Conservation (phyloP, 148 eudicot genomes). For the Suaeda aralocaspica region DNA sequence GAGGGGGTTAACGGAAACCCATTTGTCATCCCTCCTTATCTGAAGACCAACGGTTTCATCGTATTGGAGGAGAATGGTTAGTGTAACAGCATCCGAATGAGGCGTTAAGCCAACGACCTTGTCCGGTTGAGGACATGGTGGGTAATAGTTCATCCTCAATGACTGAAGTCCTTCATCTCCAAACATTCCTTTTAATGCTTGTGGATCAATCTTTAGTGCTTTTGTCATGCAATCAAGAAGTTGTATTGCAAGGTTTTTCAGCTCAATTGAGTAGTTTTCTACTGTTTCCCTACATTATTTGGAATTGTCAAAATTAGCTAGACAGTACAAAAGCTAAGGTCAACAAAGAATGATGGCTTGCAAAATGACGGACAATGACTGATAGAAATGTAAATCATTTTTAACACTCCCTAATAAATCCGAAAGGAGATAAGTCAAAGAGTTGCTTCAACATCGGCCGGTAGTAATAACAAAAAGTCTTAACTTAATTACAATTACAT, state of each 20-base stretch:
- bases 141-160: conserved; percentile 27
- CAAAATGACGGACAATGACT: too few relatives aligned
- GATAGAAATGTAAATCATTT: too few relatives aligned
- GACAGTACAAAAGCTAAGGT: too few relatives aligned
- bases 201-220: conserved; percentile 13
- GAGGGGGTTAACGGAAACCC: conserved; percentile 25
- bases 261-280: conserved; percentile 14
- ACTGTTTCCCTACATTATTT: conserved; percentile 23
- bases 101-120: conserved; percentile 29
- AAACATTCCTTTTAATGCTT: conserved; percentile 5
- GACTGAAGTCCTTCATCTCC: conserved; percentile 19
- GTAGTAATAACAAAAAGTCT: too few relatives aligned
- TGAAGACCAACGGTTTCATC: conserved; percentile 27
- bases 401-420: too few relatives aligned
- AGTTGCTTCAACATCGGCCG: too few relatives aligned
- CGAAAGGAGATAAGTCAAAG: too few relatives aligned
- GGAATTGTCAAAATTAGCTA: too few relatives aligned
- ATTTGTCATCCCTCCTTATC: conserved; percentile 23
- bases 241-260: conserved; percentile 4
- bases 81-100: conserved; percentile 25
- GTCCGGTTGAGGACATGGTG: conserved; percentile 34
- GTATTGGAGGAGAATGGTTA: conserved; percentile 30
- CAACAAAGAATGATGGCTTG: too few relatives aligned
- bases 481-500: too few relatives aligned
- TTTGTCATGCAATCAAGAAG: conserved; percentile 21